Percentiles rank a stretch among this genome's conserved stretches.
Conservation (phyloP, 2,329 filamentous ascomycete species). For the Hypoxylon sp. region DNA sequence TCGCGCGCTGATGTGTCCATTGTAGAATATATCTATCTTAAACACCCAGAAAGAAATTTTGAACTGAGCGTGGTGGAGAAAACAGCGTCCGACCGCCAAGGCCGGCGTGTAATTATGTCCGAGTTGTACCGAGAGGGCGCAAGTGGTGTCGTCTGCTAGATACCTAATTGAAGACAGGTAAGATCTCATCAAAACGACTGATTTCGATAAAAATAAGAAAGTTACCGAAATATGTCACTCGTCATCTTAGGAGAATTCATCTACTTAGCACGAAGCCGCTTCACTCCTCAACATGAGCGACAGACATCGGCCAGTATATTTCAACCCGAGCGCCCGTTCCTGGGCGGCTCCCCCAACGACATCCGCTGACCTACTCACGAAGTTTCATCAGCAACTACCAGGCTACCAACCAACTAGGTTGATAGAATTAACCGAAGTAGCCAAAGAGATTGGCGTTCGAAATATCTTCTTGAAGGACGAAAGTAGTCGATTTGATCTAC, state of each 20-base stretch:
- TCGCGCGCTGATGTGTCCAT: neutral
- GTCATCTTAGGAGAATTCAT: neutral
- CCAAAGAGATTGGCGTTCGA: slow-evolving; percentile 69
- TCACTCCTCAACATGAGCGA: slow-evolving; percentile 1
- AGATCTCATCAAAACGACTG: too few relatives aligned
- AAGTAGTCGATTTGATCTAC: slow-evolving; percentile 74
- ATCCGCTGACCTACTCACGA: slow-evolving; percentile 2
- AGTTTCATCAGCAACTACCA: slow-evolving; percentile 73
- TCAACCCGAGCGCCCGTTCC: slow-evolving; percentile 23
- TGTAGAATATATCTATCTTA: neutral
- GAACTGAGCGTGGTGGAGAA: slow-evolving; percentile 6
- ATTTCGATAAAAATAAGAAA: neutral
- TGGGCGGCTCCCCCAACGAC: slow-evolving; percentile 4
- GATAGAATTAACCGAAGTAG: slow-evolving; percentile 65
- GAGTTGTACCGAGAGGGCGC: slow-evolving; percentile 21
- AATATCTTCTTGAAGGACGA: slow-evolving; percentile 79
- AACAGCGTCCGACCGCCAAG: slow-evolving; percentile 1
- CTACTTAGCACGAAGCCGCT: neutral
- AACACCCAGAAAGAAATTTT: slow-evolving; percentile 11
- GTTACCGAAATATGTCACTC: neutral
- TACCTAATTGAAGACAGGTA: neutral
- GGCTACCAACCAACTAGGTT: slow-evolving; percentile 71
- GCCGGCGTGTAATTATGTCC: slow-evolving; percentile 3
- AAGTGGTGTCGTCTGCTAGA: neutral
- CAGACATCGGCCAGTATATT: slow-evolving; percentile 15